These are phyloP conservation scores for Aspergillus texensis DNA, from an alignment of 2,329 filamentous ascomycete genomes.

Conservation along the genomic window DNA sequence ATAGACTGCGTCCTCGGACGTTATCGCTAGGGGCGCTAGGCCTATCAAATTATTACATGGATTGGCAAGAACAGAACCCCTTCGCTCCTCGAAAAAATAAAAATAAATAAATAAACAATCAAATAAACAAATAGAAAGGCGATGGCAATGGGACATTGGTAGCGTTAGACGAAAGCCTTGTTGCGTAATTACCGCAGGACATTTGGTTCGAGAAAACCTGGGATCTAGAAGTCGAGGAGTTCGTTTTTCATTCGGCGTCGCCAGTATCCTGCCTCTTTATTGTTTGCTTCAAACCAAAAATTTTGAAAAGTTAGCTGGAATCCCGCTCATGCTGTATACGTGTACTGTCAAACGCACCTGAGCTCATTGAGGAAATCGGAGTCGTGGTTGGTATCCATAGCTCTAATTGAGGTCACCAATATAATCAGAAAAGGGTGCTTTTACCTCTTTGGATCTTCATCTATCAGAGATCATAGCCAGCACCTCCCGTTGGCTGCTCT, in stretches of 20 bases:
- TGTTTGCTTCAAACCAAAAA: constrained; percentile 2
- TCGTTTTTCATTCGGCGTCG: neutral
- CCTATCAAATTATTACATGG: neutral
- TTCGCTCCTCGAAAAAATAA: neutral
- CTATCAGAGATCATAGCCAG: neutral
- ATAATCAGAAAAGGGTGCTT: neutral
- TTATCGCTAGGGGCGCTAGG: neutral
- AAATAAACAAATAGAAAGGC: too few relatives aligned
- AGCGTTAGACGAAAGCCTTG: neutral
- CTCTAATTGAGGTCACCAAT: too few relatives aligned
- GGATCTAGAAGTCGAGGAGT: neutral
- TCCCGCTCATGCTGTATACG: neutral
- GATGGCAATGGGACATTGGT: neutral
- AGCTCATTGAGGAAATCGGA: neutral
- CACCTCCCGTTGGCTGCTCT: neutral
- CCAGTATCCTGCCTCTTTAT: neutral
- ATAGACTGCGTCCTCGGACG: neutral
- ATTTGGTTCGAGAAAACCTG: neutral
- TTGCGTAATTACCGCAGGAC: neutral
- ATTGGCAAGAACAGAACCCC: neutral
- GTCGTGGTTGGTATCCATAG: neutral
- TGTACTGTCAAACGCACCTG: neutral
- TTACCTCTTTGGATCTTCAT: neutral
- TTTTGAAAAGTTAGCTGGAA: neutral
- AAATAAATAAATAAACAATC: neutral